Evolutionary conservation across 2,329 filamentous ascomycete genomes (phyloP).

Genomic region (Lizonia empirigonia): DNA sequence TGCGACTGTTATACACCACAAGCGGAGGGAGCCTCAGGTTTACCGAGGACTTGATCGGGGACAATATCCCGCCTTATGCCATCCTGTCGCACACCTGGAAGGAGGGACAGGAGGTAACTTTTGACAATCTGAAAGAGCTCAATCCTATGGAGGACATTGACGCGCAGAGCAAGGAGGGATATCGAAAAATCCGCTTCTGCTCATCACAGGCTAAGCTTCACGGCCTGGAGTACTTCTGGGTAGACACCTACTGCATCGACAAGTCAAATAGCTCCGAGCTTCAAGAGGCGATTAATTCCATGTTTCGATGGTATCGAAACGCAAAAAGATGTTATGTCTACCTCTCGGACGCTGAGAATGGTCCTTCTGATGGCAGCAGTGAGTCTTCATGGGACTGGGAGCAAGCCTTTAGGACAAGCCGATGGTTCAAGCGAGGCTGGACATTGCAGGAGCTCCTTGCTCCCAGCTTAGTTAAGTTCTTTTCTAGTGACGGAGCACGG

Average conservation of each 20-base stretch:
- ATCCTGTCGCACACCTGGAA: background rate
- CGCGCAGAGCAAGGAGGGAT: no score
- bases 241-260: constrained; percentile 23
- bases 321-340: constrained; percentile 15
- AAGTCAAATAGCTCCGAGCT: constrained; percentile 18
- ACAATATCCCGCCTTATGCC: background rate
- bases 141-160: no score
- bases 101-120: background rate
- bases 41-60: no score
- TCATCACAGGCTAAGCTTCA: background rate
- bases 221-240: constrained; percentile 10
- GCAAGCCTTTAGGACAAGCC: background rate
- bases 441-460: background rate
- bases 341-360: constrained; percentile 9
- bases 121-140: no score
- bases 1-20: no score
- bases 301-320: constrained; percentile 23
- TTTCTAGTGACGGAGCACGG: background rate
- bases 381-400: background rate
- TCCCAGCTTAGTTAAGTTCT: background rate
- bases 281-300: constrained; percentile 9
- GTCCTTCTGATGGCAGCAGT: background rate
- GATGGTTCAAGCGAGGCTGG: background rate
- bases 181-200: no score
- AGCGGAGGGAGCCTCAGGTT: no score